Evolutionary conservation across 2,329 filamentous ascomycete genomes (phyloP), one percentile per base, ranked within the genome.

Genomic region (Pseudogymnoascus sp.): DNA sequence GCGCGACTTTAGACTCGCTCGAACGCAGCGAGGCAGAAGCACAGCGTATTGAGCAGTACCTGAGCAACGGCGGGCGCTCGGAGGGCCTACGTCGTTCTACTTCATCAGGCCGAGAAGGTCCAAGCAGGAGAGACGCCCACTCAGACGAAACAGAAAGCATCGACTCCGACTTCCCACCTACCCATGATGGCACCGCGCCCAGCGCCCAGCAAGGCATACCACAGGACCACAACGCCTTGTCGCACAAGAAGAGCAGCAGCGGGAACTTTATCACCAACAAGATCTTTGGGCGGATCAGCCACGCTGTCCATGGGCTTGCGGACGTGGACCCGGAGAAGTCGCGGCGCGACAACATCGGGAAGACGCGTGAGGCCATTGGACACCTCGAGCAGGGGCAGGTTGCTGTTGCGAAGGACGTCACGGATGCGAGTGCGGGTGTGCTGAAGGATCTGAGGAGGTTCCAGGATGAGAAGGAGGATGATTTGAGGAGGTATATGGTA

Each of bases 261-360:
- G 87, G 90, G n/a, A 92, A 90, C 71, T 96, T 95, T 67, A 93
- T 98, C 67, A 93, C 93, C 1, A 88, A 87, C 73, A 96, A 93
- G 78, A 92, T 99, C 62, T 98, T 99, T 75, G 95, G 93, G 0
- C 90, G 93, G 10, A 89, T 99, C 67, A 96, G 91, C 63, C 93
- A 99, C 77, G 95, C 95, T 0, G 92, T 98, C 36, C 92, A 98
- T 73, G 95, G 95, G 3, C 93, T 98, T 71, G 93, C 95, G 1
- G 95, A 99, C 74, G 91, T 96, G 45, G 95, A 99, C 73, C 95
- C 95, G 0, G 95, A 99, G 77, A 84, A 93, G 67, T 96, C 93
- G 48, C 84, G 95, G 62, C 85, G 95, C 63, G 95, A 99, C 75
- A 89, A 92, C 68, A 97, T 99, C 70, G 93, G 93, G 41, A 98